These are phyloP conservation scores for Scedosporium apiospermum DNA, from an alignment of 2,329 filamentous ascomycete species.

Conservation along the genomic window DNA sequence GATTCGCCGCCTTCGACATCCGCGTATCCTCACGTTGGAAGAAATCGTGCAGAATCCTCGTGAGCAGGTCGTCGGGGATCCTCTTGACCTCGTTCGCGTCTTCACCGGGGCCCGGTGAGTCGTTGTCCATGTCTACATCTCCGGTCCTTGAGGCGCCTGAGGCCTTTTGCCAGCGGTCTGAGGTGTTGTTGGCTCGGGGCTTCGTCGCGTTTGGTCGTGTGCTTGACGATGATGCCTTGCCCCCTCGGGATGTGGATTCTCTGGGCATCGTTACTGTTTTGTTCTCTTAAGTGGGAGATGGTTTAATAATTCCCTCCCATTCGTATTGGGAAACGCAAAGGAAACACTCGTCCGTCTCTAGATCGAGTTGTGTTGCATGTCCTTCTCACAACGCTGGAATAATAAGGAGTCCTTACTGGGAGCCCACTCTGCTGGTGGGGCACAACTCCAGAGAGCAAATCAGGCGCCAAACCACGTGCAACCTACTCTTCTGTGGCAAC, in stretches of 20 bases:
- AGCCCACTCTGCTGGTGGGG: no score
- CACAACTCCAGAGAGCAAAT: background rate
- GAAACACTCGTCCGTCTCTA: no score
- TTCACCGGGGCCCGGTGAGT: conserved; percentile 11
- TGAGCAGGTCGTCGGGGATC: conserved; percentile 67
- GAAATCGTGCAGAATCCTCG: conserved; percentile 67
- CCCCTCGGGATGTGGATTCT: background rate
- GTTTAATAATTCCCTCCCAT: no score
- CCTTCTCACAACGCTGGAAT: background rate
- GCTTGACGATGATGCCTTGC: background rate
- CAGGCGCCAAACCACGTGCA: background rate
- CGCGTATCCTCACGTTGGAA: conserved; percentile 64
- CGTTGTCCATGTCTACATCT: conserved; percentile 11
- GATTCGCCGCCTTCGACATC: conserved; percentile 69
- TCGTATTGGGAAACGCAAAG: no score
- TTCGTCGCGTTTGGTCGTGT: conserved; percentile 9
- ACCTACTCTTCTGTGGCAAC: no score
- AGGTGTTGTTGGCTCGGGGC: conserved; percentile 6
- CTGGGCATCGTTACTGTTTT: conserved; percentile 10
- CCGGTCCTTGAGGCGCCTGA: background rate
- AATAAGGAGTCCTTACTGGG: no score
- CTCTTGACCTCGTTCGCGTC: conserved; percentile 23
- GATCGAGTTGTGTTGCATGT: no score
- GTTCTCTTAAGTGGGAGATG: no score
- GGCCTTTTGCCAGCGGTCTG: conserved; percentile 9